Base-by-base conservation (phyloP, 2,329 filamentous ascomycete species). In the Lachnellula suecica region DNA sequence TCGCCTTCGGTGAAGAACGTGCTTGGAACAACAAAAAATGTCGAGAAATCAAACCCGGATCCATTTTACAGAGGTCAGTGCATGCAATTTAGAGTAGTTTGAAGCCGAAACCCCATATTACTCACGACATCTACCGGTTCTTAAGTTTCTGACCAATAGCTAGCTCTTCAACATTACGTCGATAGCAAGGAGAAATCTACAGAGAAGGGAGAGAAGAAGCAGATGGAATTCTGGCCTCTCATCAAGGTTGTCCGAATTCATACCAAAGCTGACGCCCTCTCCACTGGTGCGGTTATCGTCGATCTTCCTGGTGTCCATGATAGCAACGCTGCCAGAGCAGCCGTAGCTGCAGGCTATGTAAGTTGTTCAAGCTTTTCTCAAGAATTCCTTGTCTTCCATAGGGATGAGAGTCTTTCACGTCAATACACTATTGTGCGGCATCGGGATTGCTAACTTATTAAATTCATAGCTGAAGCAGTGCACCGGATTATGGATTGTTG, bases 401-500 rank as follows among this genome's bases (percentile, higher is more conserved):
- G n/a, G n/a, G n/a, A n/a, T n/a, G n/a, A n/a, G n/a, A n/a, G n/a
- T n/a, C n/a, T n/a, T n/a, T n/a, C n/a, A n/a, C n/a, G n/a, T n/a
- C n/a, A n/a, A n/a, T n/a, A n/a, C n/a, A n/a, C n/a, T n/a, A n/a
- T n/a, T n/a, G n/a, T n/a, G n/a, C n/a, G n/a, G n/a, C n/a, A n/a
- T n/a, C n/a, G n/a, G n/a, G n/a, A n/a, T n/a, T 22, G 10, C 37
- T 40, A 7, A 40, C 19, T 2, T 40, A 22, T 11, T n/a, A 40
- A 1, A 4, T 7, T 19, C 20, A 40, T 17, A 42, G 20, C 77
- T 85, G 68, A 79, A 85, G 61, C 72, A 79, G 54, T 86, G 82
- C 56, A 78, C 77, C 2, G 74, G 77, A 2, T 63, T 85, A 0
- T 86, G 80, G 80, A 79, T 85, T 46, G 77, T 84, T n/a, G 79